Conservation (phyloP, 768 basidiomycete genomes). For the Hebeloma cylindrosporum region DNA sequence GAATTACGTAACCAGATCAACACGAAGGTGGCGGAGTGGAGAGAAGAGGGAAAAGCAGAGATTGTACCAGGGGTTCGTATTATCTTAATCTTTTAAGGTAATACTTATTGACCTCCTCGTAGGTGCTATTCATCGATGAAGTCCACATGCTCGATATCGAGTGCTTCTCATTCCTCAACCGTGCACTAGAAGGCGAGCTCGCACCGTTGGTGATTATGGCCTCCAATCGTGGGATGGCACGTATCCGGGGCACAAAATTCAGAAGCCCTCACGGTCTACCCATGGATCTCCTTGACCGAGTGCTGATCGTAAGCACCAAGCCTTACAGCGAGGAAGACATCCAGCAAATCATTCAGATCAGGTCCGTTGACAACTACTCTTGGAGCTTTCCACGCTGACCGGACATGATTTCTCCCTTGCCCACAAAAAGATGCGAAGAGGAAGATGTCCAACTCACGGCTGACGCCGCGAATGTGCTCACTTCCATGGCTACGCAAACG, state of each 20-base stretch:
- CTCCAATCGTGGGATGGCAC: slow-evolving; percentile 91
- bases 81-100: slow-evolving; percentile 1
- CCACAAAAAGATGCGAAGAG: slow-evolving; percentile 93
- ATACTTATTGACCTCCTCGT: slow-evolving; percentile 5
- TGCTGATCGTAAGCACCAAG: slow-evolving; percentile 93
- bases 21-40: slow-evolving; percentile 94
- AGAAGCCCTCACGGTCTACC: slow-evolving; percentile 94
- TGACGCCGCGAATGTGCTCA: slow-evolving; percentile 76
- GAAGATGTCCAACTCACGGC: slow-evolving; percentile 86
- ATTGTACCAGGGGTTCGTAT: slow-evolving; percentile 88
- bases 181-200: slow-evolving; percentile 90
- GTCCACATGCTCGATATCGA: slow-evolving; percentile 99
- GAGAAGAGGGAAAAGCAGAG: slow-evolving; percentile 98
- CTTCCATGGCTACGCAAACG: slow-evolving; percentile 85
- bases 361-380: slow-evolving; percentile 44
- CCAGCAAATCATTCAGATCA: slow-evolving; percentile 88
- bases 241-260: slow-evolving; percentile 94
- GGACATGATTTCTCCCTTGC: too few species aligned
- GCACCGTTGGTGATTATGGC: slow-evolving; percentile 98
- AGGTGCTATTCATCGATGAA: slow-evolving; percentile 99
- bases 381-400: neutral
- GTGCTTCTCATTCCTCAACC: slow-evolving; percentile 97
- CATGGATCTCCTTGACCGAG: slow-evolving; percentile 90
- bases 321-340: slow-evolving; percentile 84
- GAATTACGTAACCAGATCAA: slow-evolving; percentile 97